These are phyloP conservation scores for Teratosphaeria epicoccoides DNA, from an alignment of 2,329 filamentous ascomycete species.

Conservation along the genomic window DNA sequence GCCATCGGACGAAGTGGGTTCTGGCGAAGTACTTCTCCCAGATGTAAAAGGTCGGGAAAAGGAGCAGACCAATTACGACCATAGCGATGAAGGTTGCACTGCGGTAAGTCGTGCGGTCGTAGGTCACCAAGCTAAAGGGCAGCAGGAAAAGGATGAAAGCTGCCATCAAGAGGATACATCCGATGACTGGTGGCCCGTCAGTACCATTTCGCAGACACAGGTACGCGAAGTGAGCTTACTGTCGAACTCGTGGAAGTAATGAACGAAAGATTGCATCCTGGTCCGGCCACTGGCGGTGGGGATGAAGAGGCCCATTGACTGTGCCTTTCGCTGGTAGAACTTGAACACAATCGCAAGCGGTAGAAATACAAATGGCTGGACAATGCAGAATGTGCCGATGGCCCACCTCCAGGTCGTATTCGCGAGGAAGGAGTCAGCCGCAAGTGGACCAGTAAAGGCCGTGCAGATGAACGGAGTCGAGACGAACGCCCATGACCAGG, in stretches of 20 bases:
- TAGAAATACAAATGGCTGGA: constrained; percentile 20
- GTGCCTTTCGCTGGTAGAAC: constrained; percentile 20
- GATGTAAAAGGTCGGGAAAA: constrained; percentile 37
- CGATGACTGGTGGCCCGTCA: constrained; percentile 12
- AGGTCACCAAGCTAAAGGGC: constrained; percentile 48
- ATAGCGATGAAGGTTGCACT: constrained; percentile 31
- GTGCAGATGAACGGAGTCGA: constrained; percentile 26
- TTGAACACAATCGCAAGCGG: constrained; percentile 22
- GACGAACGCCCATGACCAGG: constrained; percentile 22
- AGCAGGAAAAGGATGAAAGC: constrained; percentile 56
- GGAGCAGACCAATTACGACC: constrained; percentile 23
- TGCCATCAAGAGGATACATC: constrained; percentile 20
- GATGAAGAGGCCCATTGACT: constrained; percentile 14
- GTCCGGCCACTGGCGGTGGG: constrained; percentile 13
- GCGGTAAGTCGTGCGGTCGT: constrained; percentile 25
- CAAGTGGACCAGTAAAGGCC: constrained; percentile 21
- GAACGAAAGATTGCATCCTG: constrained; percentile 12
- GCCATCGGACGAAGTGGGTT: constrained; percentile 47
- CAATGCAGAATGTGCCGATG: constrained; percentile 22
- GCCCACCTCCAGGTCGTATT: constrained; percentile 23
- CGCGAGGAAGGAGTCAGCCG: constrained; percentile 17
- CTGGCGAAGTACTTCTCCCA: constrained; percentile 50
- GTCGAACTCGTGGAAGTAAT: constrained; percentile 25
- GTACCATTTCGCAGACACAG: not conserved
- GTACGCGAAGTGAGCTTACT: constrained; percentile 7